Evolutionary conservation across 352 stramenopile genomes (phyloP), one percentile per base, ranked within the genome.

Genomic region (Phytopythium aichiense): DNA sequence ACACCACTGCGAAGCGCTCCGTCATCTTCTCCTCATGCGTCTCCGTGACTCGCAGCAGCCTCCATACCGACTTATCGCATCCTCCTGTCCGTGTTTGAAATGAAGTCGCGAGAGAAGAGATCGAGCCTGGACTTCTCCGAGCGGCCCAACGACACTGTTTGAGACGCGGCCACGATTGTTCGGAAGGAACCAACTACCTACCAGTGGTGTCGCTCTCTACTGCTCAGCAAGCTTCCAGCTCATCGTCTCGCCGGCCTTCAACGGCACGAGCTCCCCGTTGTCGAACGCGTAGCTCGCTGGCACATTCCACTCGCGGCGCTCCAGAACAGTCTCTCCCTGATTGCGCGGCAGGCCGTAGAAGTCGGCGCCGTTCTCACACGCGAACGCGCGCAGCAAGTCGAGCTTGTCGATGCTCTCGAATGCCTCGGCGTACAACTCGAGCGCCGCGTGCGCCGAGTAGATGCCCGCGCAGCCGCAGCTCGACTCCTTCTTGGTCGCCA

Each of bases 341-440:
- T 98, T 99, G 56, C 88, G 83, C 46, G 93, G 83, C 8, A 99
- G 70, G 7, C 94, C 95, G 84, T 99, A 99, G 74, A 99, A 99
- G 67, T 98, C 88, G 1, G 95, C 93, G 23, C 97, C 98, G 69
- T 98, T 88, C 65, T 97, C 82, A 68, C 92, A 98, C 13, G 85
- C 86, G 77, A 99, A 99, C 38, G 83, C 89, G 67, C 98, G 87
- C 43, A 99, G 77, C 45, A 96, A 80, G 53, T 99, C 93, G 31
- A 99, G 74, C 61, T 89, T 88, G 53, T 87, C 94, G 28, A 91
- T 86, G 30, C 73, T 72, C 37, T 99, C 97, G 74, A 99, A 99
- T 12, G 95, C 96, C 67, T 99, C 92, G 2, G 95, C 94, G 74
- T 99, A 99, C 63, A 99, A 73, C 72, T 99, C 95, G 12, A 99